Evolutionary conservation across 129 eudicot species (phyloP).

Genomic region (Arctium lappa): DNA sequence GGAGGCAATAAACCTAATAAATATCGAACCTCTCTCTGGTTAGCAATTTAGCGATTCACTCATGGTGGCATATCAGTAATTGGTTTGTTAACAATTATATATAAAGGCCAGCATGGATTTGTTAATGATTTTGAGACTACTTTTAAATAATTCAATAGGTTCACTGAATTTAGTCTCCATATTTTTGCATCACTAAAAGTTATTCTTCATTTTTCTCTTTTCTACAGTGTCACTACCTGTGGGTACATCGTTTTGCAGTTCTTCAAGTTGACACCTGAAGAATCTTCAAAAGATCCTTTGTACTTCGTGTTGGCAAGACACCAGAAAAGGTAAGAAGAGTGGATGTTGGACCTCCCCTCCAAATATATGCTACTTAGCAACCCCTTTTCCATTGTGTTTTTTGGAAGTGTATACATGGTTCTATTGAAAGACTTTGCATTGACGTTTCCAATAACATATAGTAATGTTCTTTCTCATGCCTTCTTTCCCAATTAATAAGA

Average conservation of each 20-base stretch:
- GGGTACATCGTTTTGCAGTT: constrained; percentile 65
- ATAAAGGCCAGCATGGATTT: too few species aligned
- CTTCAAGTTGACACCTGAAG: constrained; percentile 69
- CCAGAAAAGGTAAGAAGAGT: constrained; percentile 46
- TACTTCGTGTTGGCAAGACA: constrained; percentile 55
- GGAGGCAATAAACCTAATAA: too few species aligned
- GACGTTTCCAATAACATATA: background rate
- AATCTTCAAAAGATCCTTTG: constrained; percentile 65
- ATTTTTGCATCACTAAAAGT: background rate
- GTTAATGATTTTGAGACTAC: background rate
- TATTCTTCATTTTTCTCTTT: background rate
- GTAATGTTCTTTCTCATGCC: background rate
- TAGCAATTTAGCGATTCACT: too few species aligned
- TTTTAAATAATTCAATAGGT: background rate
- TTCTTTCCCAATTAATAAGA: background rate
- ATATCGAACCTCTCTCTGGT: too few species aligned
- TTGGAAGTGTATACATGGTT: background rate
- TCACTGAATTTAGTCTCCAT: background rate
- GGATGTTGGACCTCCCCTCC: background rate
- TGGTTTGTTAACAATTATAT: too few species aligned
- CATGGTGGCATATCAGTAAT: too few species aligned
- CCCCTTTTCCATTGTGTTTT: background rate
- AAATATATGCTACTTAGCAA: background rate
- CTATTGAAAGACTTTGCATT: background rate
- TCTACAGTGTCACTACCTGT: constrained; percentile 74